Conservation (phyloP, 148 eudicot genomes). For the Chenopodium berlandieri region DNA sequence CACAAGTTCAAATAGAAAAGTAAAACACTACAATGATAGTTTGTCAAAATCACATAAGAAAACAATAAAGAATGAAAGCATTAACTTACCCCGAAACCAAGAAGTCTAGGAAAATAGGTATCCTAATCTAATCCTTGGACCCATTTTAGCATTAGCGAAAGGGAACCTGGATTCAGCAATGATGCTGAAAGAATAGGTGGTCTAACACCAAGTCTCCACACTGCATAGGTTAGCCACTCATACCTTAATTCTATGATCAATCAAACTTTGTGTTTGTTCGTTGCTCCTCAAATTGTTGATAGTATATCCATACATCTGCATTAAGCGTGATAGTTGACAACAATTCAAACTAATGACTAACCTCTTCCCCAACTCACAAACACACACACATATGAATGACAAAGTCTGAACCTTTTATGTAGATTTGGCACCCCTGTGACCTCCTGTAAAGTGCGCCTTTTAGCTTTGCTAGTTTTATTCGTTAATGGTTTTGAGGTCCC, state of each 20-base stretch:
- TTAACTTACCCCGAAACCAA: too few species aligned
- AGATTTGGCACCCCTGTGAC: constrained; percentile 86
- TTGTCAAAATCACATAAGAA: too few species aligned
- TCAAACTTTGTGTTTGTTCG: too few species aligned
- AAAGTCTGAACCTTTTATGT: constrained; percentile 48
- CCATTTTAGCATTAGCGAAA: constrained; percentile 40
- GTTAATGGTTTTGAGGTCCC: constrained; percentile 51
- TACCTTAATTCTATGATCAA: too few species aligned
- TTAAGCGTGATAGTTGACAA: neutral
- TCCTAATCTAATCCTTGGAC: constrained; percentile 51
- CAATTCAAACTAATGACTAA: neutral
- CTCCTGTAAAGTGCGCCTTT: constrained; percentile 72
- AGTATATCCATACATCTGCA: too few species aligned
- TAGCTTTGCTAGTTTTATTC: constrained; percentile 79
- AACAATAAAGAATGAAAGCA: too few species aligned
- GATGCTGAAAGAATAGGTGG: constrained; percentile 65
- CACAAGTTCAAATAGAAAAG: too few species aligned
- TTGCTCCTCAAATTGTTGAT: too few species aligned
- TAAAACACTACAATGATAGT: too few species aligned
- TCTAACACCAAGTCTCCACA: constrained; percentile 42
- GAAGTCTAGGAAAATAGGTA: constrained; percentile 36
- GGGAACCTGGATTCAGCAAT: constrained; percentile 48
- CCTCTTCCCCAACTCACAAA: neutral
- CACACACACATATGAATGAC: neutral
- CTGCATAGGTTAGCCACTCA: too few species aligned